Evolutionary conservation across 352 stramenopile species (phyloP), one percentile per base, ranked within the genome.

Genomic region (Phytopythium cucurbitacearum): DNA sequence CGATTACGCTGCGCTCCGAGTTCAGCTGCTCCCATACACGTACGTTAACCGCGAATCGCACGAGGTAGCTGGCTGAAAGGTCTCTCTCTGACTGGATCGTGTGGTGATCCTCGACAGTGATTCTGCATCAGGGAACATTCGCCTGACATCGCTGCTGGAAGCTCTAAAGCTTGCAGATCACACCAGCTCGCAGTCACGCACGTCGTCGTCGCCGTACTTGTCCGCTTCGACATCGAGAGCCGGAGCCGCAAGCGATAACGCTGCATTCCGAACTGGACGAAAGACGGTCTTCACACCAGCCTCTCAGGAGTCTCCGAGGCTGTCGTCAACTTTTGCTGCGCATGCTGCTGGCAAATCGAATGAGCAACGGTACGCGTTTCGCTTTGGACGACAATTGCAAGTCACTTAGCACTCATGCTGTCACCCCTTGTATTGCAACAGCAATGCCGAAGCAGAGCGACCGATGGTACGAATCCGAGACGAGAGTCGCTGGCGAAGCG

Each of bases 331-430:
- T 4, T 10, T 59, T 1, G 10, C 59, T 1, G 53, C 65, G 0
- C 69, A 84, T 16, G 48, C 78, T 43, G 78, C 78, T 7, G 81
- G 81, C 2, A 91, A 91, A 60, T 87, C 81, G 3, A 91, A 79
- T 46, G 68, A 89, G 41, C 76, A 91, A 53, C 73, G 80, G 71
- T 83, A 48, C 13, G 33, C 41, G 32, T 28, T 28, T 28, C 21
- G 21, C 21, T 28, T 28, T 28, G 21, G 21, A 28, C 21, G 21
- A 28, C 21, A 28, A 28, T 28, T 28, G 21, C 21, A 28, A 2
- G 21, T 1, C 21, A 28, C 21, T 28, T 28, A 28, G 21, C 21
- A 28, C 21, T 28, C 21, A 28, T 28, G 21, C 21, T 28, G 21
- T 32, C 5, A 11, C 32, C 15, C 21, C 9, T 40, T 51, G 16